Conservation (phyloP, 345 rosid species). For the Adansonia digitata region DNA sequence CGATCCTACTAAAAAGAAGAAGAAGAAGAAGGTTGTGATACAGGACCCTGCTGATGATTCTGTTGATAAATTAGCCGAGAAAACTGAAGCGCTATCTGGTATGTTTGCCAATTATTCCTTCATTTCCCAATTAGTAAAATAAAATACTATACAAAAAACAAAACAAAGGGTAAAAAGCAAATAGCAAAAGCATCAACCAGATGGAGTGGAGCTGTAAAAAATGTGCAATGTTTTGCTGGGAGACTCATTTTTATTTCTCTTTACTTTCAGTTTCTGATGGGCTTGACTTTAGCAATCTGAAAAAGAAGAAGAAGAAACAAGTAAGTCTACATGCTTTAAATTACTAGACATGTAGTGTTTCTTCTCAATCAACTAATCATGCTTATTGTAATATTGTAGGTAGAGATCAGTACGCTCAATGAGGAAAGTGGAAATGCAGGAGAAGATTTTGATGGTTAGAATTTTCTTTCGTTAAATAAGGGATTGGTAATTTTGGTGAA, state of each 20-base stretch:
- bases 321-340: slow-evolving; percentile 42
- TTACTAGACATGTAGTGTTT: not conserved
- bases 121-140: not conserved
- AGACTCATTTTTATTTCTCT: not conserved
- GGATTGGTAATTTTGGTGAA: not conserved
- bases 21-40: slow-evolving; percentile 81
- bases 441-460: slow-evolving; percentile 67
- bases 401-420: slow-evolving; percentile 54
- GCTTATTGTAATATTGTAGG: slow-evolving; percentile 36
- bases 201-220: not conserved
- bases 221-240: not conserved
- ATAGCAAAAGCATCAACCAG: not conserved
- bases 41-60: slow-evolving; percentile 60
- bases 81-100: slow-evolving; percentile 71
- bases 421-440: slow-evolving; percentile 59
- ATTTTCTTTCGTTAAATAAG: not conserved
- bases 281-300: slow-evolving; percentile 76
- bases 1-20: slow-evolving; percentile 92
- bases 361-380: not conserved
- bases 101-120: not conserved
- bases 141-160: not conserved
- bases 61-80: slow-evolving; percentile 63
- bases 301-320: slow-evolving; percentile 94
- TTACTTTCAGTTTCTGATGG: slow-evolving; percentile 63
- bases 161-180: not conserved